Base-by-base conservation (phyloP, 1,139 yeast genomes). In the Insectozyma bohioensis region DNA sequence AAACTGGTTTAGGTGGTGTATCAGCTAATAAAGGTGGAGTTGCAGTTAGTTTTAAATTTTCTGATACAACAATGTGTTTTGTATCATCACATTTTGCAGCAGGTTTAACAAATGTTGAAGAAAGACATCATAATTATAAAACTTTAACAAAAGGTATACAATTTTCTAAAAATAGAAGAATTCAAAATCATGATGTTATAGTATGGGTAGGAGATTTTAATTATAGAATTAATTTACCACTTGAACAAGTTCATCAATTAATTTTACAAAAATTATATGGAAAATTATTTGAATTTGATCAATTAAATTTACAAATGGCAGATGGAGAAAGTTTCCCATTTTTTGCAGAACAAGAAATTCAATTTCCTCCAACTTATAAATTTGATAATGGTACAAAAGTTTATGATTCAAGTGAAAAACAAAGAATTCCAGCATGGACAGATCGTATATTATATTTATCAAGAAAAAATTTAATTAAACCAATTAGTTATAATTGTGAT, bases 21-120 rank as follows among this genome's bases (percentile, higher is more conserved):
- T 84, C 96, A 25, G 97, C 97, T 12, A 92, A 92, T 52, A 92
- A 92, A 57, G 99, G 99, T 20, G 96, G 92, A 2, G 82, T 87
- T 33, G 90, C 95, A 0, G 84, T 88, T 9, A 70, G 97, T 42
- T 78, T 92, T 56, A 72, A 80, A 37, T 75, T 84, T 43, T 87
- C 87, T 8, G 80, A 80, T 34, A 76, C 92, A 1, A 72, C 85
- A 0, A 67, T 85, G 40, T 85, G 95, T 52, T 80, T 86, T 53
- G 82, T 87, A 20, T 84, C 88, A 33, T 85, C 95, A 3, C 99
- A 92, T 65, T 68, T 63, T 43, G 96, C 98, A 0, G 97, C 98
- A 0, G 98, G 99, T 1, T 77, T 81, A 33, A 69, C 72, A 21
- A 82, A 85, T 40, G 63, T 80, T 5, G 80, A 78, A 24, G 97